Evolutionary conservation across 2,329 filamentous ascomycete genomes (phyloP).

Genomic region (Tolypocladium amazonense): DNA sequence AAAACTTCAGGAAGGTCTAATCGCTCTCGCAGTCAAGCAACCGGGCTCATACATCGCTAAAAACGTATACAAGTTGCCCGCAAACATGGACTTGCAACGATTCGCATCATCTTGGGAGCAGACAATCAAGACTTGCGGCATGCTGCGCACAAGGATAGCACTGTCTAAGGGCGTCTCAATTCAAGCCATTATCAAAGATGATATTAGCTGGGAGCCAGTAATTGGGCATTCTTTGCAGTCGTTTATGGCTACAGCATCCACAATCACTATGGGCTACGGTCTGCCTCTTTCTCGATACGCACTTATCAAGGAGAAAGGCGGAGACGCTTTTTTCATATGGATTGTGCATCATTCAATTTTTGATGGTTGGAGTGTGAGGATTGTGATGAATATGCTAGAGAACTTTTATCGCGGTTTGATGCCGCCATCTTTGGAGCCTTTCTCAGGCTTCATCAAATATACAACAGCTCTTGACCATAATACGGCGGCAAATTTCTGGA

Average conservation of each 20-base stretch:
- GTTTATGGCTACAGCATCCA: too few species aligned
- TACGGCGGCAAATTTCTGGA: too few species aligned
- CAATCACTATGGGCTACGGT: neutral
- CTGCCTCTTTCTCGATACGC: neutral
- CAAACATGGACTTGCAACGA: constrained; percentile 8
- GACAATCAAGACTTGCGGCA: neutral
- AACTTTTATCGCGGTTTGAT: too few species aligned
- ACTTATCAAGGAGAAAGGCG: neutral
- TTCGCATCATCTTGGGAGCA: constrained; percentile 18
- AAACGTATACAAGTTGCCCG: constrained; percentile 19
- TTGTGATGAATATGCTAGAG: too few species aligned
- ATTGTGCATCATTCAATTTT: neutral
- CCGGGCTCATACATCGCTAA: constrained; percentile 9
- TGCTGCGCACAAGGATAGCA: constrained; percentile 4
- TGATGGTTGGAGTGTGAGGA: neutral
- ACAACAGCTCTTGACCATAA: too few species aligned
- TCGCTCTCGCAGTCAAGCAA: constrained; percentile 19
- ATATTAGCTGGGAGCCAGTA: too few species aligned
- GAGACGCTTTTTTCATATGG: neutral
- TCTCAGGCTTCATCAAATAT: neutral
- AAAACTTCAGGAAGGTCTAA: constrained; percentile 25
- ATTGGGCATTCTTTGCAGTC: too few species aligned
- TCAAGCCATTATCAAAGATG: too few species aligned
- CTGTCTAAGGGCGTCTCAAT: neutral
- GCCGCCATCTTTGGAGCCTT: constrained; percentile 1